Evolutionary conservation across 352 stramenopile species (phyloP).

Genomic region (Pythium scleroteichum): DNA sequence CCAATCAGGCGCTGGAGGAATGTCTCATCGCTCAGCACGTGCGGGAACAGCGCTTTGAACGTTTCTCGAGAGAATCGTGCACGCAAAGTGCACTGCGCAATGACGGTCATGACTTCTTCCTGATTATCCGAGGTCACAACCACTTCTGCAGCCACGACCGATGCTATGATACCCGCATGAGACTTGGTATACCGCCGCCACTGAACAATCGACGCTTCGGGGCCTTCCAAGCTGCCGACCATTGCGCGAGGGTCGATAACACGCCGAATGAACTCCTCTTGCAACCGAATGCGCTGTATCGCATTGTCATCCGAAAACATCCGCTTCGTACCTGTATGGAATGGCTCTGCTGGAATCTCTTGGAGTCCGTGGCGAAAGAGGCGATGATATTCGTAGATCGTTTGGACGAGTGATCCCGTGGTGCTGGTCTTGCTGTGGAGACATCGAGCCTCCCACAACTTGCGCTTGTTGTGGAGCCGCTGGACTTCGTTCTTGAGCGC

Average conservation of each 20-base stretch:
- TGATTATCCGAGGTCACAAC: not conserved
- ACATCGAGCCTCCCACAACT: conserved; percentile 2
- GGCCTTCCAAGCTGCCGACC: conserved; percentile 19
- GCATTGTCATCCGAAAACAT: not conserved
- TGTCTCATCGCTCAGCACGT: conserved; percentile 24
- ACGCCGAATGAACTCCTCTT: conserved; percentile 25
- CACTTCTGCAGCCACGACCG: conserved; percentile 8
- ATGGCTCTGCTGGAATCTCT: not conserved
- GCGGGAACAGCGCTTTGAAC: conserved; percentile 30
- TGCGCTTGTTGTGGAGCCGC: conserved; percentile 8
- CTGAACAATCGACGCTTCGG: conserved; percentile 26
- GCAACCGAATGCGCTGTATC: not conserved
- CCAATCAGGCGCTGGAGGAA: conserved; percentile 28
- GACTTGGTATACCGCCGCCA: conserved; percentile 29
- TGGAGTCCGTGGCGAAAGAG: conserved; percentile 18
- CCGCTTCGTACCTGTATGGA: conserved; percentile 5
- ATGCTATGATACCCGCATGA: conserved; percentile 15
- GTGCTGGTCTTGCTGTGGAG: conserved; percentile 3
- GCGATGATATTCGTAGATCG: conserved; percentile 22
- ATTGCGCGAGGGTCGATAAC: conserved; percentile 16
- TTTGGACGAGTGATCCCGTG: conserved; percentile 19
- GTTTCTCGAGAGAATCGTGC: conserved; percentile 25
- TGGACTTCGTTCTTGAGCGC: conserved; percentile 12
- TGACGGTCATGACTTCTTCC: conserved; percentile 8
- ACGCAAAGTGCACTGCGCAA: conserved; percentile 8